These are phyloP conservation scores for Sarocladium kiliense DNA, from an alignment of 2,329 filamentous ascomycete genomes.

Conservation along the genomic window DNA sequence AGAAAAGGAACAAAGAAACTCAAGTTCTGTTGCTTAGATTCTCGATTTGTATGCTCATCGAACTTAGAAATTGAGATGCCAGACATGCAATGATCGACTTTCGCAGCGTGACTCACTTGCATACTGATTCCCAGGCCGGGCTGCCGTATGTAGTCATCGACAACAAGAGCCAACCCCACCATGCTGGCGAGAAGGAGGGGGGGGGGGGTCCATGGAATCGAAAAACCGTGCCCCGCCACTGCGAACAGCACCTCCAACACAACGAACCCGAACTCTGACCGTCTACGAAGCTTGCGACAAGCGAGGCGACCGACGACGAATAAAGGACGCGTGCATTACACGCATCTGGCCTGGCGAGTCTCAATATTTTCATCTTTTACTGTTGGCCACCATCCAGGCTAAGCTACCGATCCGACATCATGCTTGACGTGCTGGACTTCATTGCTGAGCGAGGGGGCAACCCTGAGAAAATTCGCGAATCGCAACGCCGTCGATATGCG, in stretches of 20 bases:
- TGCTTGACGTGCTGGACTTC: conserved; percentile 76
- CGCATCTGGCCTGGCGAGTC: no score
- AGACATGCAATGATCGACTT: neutral
- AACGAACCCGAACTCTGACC: no score
- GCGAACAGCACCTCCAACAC: no score
- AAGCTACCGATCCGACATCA: conserved; percentile 27
- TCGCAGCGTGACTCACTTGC: neutral
- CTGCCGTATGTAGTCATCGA: neutral
- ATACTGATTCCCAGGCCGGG: neutral
- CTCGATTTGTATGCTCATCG: neutral
- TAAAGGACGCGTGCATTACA: no score
- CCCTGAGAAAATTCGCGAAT: conserved; percentile 86
- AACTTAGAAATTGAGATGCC: neutral
- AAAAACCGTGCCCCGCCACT: neutral
- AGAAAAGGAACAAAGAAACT: no score
- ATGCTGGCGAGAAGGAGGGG: neutral
- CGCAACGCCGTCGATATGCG: conserved; percentile 77
- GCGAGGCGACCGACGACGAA: no score
- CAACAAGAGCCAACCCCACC: neutral
- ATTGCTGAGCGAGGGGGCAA: conserved; percentile 85
- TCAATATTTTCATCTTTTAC: no score
- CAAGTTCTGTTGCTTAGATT: neutral
- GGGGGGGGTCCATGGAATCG: neutral
- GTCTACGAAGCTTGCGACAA: no score
- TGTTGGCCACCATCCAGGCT: neutral